Conservation (phyloP, 108 stramenopile genomes). For the Cylindrotheca closterium region DNA sequence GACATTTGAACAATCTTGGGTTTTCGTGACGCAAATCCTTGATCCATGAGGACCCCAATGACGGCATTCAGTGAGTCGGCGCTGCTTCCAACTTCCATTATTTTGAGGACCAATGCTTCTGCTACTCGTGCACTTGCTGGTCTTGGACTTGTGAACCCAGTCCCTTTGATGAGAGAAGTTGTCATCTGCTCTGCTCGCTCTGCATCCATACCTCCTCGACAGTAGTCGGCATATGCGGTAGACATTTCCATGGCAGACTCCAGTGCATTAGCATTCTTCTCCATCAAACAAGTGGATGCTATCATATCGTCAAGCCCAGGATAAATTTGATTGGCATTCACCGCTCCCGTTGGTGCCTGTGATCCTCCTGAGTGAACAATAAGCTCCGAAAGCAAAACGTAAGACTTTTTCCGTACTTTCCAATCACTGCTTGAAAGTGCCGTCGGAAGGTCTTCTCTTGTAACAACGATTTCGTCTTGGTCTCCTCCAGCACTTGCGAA, state of each 20-base stretch:
- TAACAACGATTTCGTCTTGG: constrained; percentile 42
- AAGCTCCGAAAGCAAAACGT: constrained; percentile 43
- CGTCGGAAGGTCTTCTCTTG: constrained; percentile 46
- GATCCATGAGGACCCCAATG: constrained; percentile 46
- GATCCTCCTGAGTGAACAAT: constrained; percentile 20
- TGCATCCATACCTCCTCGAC: constrained; percentile 42
- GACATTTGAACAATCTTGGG: constrained; percentile 75
- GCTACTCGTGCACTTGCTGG: constrained; percentile 53
- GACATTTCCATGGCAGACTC: constrained; percentile 71
- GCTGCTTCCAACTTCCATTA: constrained; percentile 70
- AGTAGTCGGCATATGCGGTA: constrained; percentile 54
- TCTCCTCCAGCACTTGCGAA: background rate
- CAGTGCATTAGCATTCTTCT: constrained; percentile 77
- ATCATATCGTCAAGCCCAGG: constrained; percentile 49
- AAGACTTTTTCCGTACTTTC: constrained; percentile 72
- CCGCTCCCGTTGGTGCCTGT: constrained; percentile 24
- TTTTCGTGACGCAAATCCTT: constrained; percentile 75
- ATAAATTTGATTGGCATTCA: constrained; percentile 33
- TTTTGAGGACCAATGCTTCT: constrained; percentile 58
- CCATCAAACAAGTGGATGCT: constrained; percentile 40
- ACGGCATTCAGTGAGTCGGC: constrained; percentile 58
- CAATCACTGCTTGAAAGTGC: constrained; percentile 58
- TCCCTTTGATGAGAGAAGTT: constrained; percentile 54
- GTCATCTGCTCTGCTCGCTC: constrained; percentile 50
- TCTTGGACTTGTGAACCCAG: constrained; percentile 72